A percentile compares a stretch with the other conserved stretches of the same genome.
These are phyloP conservation scores for Hypoxylon fuscum DNA, from an alignment of 495 filamentous ascomycete species.

Conservation along the genomic window DNA sequence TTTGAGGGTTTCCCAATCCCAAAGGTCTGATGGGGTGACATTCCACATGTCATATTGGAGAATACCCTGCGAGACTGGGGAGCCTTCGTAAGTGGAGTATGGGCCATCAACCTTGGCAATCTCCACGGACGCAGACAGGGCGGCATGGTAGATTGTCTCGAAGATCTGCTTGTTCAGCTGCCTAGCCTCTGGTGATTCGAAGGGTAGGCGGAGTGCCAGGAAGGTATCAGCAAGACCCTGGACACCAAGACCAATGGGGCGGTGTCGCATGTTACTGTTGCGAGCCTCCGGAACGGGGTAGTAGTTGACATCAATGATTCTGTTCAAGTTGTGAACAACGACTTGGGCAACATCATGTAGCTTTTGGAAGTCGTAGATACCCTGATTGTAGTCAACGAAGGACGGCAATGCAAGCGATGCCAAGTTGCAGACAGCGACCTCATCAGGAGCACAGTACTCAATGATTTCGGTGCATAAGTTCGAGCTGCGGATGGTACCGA, in stretches of 20 bases:
- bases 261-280: constrained; percentile 93
- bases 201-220: constrained; percentile 94
- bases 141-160: constrained; percentile 98
- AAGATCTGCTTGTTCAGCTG: constrained; percentile 98
- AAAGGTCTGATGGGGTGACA: constrained; percentile 88
- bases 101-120: constrained; percentile 82
- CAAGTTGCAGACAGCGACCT: constrained; percentile 98
- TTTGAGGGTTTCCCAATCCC: constrained; percentile 95
- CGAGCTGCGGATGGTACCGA: constrained; percentile 96
- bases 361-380: constrained; percentile 91
- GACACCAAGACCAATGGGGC: constrained; percentile 94
- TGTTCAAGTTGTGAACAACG: constrained; percentile 92
- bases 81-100: constrained; percentile 91
- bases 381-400: constrained; percentile 83
- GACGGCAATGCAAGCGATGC: constrained; percentile 91
- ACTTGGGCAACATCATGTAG: constrained; percentile 92
- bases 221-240: constrained; percentile 99
- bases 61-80: constrained; percentile 92
- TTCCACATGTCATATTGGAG: constrained; percentile 99
- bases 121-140: constrained; percentile 86
- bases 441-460: constrained; percentile 95
- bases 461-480: constrained; percentile 99
- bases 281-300: constrained; percentile 94
- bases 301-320: constrained; percentile 96
- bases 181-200: constrained; percentile 92